A percentile compares a stretch with the other conserved stretches of the same genome.
phyloP scores from a whole-genome alignment of 306 rosid genomes.

The Lathyrus oleraceus region DNA sequence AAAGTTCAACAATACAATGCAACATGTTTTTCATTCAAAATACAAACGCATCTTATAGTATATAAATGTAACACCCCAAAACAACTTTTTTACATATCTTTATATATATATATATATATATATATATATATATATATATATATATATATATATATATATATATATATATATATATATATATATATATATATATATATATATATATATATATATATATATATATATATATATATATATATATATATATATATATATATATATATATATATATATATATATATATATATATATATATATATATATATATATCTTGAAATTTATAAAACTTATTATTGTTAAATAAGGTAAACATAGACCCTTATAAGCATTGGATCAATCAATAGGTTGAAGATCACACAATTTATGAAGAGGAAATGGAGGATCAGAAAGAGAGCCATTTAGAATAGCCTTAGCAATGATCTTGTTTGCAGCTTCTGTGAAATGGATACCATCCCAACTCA shows the following conservation, averaged over 20 bases:
- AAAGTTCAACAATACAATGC: constrained; percentile 1
- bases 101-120: too few species aligned
- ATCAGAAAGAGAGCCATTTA: constrained; percentile 62
- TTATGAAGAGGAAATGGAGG: constrained; percentile 61
- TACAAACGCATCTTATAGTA: not conserved
- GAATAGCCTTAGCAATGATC: constrained; percentile 56
- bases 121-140: too few species aligned
- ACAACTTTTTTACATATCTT: not conserved
- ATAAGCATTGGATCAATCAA: constrained; percentile 38
- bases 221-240: too few species aligned
- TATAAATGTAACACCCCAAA: constrained; percentile 8
- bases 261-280: too few species aligned
- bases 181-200: too few species aligned
- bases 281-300: too few species aligned
- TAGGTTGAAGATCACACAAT: constrained; percentile 55
- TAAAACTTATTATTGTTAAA: not conserved
- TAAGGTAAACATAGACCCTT: not conserved
- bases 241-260: too few species aligned
- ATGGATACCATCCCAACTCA: constrained; percentile 91
- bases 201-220: too few species aligned
- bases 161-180: too few species aligned
- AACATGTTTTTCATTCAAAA: not conserved
- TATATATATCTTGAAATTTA: not conserved
- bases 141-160: too few species aligned
- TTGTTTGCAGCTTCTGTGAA: constrained; percentile 81